Conservation (phyloP, 139 green algal genomes). For the Pycnococcus provasolii region DNA sequence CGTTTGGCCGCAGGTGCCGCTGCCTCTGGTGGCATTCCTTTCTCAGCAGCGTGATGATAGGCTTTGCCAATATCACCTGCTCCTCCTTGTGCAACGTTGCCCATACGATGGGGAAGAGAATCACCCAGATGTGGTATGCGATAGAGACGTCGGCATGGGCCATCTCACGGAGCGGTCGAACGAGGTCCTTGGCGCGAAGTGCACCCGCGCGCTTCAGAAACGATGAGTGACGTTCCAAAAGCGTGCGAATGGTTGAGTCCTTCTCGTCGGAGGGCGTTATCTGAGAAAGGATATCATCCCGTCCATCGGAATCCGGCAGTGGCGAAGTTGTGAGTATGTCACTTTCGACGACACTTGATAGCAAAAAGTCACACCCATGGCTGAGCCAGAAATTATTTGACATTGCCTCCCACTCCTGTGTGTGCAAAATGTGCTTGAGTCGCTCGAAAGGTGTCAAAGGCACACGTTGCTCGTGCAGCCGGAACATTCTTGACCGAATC, state of each 20-base stretch:
- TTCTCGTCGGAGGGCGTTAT: too few species aligned
- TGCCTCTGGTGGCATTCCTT: conserved; percentile 82
- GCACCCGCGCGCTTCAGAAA: conserved; percentile 45
- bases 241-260: neutral
- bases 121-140: conserved; percentile 73
- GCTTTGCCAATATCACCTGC: conserved; percentile 79
- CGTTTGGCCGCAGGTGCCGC: conserved; percentile 59
- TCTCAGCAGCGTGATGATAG: conserved; percentile 82
- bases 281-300: too few species aligned
- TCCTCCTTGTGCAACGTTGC: conserved; percentile 81
- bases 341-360: conserved; percentile 60
- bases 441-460: conserved; percentile 63
- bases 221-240: conserved; percentile 45
- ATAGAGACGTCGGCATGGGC: conserved; percentile 48
- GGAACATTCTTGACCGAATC: conserved; percentile 71
- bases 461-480: conserved; percentile 69
- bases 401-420: conserved; percentile 85
- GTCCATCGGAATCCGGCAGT: too few species aligned
- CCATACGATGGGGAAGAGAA: conserved; percentile 98
- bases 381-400: conserved; percentile 87
- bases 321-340: too few species aligned
- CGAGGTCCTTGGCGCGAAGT: conserved; percentile 54
- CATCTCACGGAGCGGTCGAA: conserved; percentile 68
- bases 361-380: conserved; percentile 80
- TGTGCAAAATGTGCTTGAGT: conserved; percentile 77